These are phyloP conservation scores for Myxozyma monticola DNA, from an alignment of 805 yeast species.

Conservation along the genomic window DNA sequence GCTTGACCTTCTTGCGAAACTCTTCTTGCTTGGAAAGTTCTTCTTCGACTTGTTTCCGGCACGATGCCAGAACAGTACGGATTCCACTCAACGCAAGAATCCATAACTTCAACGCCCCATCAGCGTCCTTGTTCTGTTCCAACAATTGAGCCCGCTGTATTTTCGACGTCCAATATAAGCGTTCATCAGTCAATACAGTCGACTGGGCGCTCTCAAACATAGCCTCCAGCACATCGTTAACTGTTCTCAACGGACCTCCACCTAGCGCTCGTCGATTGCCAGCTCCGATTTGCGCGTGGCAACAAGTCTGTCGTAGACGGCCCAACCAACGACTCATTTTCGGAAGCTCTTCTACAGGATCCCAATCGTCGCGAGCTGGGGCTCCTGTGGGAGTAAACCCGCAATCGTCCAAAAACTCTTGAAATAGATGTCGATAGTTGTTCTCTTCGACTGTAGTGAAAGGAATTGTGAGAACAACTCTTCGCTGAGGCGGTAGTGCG, in stretches of 20 bases:
- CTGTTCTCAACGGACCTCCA: constrained; percentile 45
- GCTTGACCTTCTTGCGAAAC: constrained; percentile 17
- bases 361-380: constrained; percentile 24
- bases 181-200: constrained; percentile 51
- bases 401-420: constrained; percentile 58
- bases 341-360: constrained; percentile 25
- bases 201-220: constrained; percentile 61
- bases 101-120: constrained; percentile 52
- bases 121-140: constrained; percentile 59
- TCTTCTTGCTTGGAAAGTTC: constrained; percentile 24
- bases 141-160: constrained; percentile 67
- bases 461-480: constrained; percentile 68
- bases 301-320: constrained; percentile 73
- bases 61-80: constrained; percentile 29
- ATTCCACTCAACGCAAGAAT: constrained; percentile 43
- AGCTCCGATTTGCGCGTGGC: constrained; percentile 57
- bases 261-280: constrained; percentile 36
- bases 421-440: constrained; percentile 66
- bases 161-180: constrained; percentile 46
- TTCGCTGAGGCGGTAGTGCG: constrained; percentile 71
- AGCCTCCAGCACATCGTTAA: constrained; percentile 66
- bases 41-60: constrained; percentile 31
- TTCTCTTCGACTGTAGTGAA: constrained; percentile 84
- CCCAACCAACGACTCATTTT: constrained; percentile 62
- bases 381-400: constrained; percentile 38